Evolutionary conservation across 2,329 filamentous ascomycete species (phyloP), one percentile per base, ranked within the genome.

Genomic region (Penicillium aurantiogriseum): DNA sequence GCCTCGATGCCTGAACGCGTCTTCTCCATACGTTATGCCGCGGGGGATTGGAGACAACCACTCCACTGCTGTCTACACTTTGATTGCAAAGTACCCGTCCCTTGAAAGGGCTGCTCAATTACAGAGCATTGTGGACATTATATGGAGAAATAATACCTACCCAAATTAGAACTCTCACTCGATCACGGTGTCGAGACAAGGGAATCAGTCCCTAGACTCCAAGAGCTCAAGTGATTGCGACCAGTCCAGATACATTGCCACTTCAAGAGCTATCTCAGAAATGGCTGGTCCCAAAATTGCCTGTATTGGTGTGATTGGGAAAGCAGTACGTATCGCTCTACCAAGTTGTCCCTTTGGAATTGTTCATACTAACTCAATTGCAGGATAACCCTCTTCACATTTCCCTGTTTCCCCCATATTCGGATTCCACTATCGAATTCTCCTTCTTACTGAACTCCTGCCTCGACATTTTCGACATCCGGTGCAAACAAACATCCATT

Each of bases 371-470:
- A 38, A 57, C 21, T 31, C 40, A 9, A 33, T 35, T 17, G 58
- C 71, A 97, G 92, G 96, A 97, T 79, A 96, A 97, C 72, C 94
- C 93, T 58, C 88, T 97, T 64, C 93, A 97, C 78, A 90, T 96
- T 68, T 87, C 91, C 59, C 86, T 96, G 72, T 96, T 97, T 76
- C 89, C 91, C 51, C 89, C 88, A 46, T 84, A 90, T 80, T 81
- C 84, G 70, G 77, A 82, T 47, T 64, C 81, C 51, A 81, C 73
- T 60, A 84, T 97, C 11, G 91, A 96, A 72, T 97, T 94, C 80
- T 91, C 90, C 36, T 92, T 97, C 68, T 84, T 97, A 48, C 86
- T 97, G 61, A 94, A 92, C 65, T 90, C 89, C 57, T 94, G 90
- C 57, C 88, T 99, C 65, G 94, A 99, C 77, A 87, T 97, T 63